Percentiles rank a stretch among this genome's conserved stretches.
phyloP scores from a whole-genome alignment of 768 basidiomycete genomes.

The Podaxis sp. region DNA sequence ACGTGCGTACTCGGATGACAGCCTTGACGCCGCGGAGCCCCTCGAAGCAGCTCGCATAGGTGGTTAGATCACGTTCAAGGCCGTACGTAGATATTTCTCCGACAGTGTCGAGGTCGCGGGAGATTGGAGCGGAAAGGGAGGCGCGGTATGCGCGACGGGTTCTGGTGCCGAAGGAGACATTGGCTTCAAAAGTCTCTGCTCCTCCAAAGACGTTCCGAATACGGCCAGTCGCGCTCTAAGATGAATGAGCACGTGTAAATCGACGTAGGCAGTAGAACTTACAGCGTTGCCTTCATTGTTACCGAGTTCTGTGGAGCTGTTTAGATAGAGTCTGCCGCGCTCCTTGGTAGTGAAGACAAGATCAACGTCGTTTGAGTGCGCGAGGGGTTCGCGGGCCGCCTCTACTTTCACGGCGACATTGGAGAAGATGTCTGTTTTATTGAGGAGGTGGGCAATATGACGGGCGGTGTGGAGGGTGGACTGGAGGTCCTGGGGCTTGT shows the following conservation, averaged over 20 bases:
- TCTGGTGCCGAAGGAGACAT: conserved; percentile 81
- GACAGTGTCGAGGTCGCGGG: conserved; percentile 57
- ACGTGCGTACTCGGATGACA: conserved; percentile 72
- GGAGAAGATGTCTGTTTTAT: conserved; percentile 76
- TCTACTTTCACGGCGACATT: conserved; percentile 65
- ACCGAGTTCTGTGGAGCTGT: conserved; percentile 87
- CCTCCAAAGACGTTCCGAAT: conserved; percentile 90
- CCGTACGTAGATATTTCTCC: conserved; percentile 74
- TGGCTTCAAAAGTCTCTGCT: conserved; percentile 84
- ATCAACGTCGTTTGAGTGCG: conserved; percentile 66
- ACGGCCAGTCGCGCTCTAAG: conserved; percentile 69
- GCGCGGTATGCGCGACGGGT: conserved; percentile 83
- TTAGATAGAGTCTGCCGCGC: conserved; percentile 70
- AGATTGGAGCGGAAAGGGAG: conserved; percentile 59
- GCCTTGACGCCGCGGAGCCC: conserved; percentile 63
- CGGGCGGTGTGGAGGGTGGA: conserved; percentile 63
- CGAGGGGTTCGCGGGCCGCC: conserved; percentile 48
- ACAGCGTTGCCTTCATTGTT: conserved; percentile 94
- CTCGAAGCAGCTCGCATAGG: conserved; percentile 72
- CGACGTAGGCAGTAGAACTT: conserved; percentile 29
- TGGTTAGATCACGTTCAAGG: conserved; percentile 76
- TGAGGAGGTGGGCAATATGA: conserved; percentile 60
- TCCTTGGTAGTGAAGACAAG: conserved; percentile 78
- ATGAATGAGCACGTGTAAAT: background rate
- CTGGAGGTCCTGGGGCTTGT: conserved; percentile 16